These are phyloP conservation scores for Cryptococcus sp. DNA, from an alignment of 1,284 basidiomycete species.

Conservation along the genomic window DNA sequence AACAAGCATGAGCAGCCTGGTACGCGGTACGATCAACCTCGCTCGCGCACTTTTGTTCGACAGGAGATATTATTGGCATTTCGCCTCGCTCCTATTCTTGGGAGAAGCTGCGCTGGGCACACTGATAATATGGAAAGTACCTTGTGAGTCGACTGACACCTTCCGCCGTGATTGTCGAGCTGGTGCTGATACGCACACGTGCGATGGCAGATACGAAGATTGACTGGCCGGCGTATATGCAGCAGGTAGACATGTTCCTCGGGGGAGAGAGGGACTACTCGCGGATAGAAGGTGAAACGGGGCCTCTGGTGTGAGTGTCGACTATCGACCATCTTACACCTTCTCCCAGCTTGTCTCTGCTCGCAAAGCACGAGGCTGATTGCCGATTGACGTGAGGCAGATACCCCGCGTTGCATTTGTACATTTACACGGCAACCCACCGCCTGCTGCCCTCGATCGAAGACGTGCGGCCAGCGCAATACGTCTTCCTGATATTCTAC, in stretches of 20 bases:
- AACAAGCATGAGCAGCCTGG: neutral
- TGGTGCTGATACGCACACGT: neutral
- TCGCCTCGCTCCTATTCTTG: constrained; percentile 65
- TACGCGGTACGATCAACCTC: constrained; percentile 1
- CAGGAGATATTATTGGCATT: constrained; percentile 64
- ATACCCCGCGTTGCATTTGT: constrained; percentile 92
- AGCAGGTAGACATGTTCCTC: constrained; percentile 77
- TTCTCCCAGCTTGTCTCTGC: no score
- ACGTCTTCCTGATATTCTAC: constrained; percentile 75
- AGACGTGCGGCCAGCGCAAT: constrained; percentile 69
- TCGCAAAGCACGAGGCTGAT: constrained; percentile 3
- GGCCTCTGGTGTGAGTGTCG: constrained; percentile 79
- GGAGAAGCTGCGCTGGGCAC: constrained; percentile 74
- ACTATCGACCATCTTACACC: neutral
- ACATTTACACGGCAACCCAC: constrained; percentile 77
- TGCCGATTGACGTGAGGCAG: constrained; percentile 54
- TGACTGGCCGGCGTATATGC: constrained; percentile 65
- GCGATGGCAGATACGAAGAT: constrained; percentile 89
- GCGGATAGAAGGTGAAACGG: constrained; percentile 85
- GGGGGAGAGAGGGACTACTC: constrained; percentile 84
- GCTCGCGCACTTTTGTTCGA: constrained; percentile 59
- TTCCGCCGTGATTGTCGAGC: neutral
- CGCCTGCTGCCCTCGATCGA: constrained; percentile 53
- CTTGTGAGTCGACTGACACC: constrained; percentile 63
- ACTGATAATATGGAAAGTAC: constrained; percentile 73